A percentile compares a stretch with the other conserved stretches of the same genome.
Evolutionary conservation across 2,329 filamentous ascomycete genomes (phyloP).

Genomic region (Aureobasidium sp.): DNA sequence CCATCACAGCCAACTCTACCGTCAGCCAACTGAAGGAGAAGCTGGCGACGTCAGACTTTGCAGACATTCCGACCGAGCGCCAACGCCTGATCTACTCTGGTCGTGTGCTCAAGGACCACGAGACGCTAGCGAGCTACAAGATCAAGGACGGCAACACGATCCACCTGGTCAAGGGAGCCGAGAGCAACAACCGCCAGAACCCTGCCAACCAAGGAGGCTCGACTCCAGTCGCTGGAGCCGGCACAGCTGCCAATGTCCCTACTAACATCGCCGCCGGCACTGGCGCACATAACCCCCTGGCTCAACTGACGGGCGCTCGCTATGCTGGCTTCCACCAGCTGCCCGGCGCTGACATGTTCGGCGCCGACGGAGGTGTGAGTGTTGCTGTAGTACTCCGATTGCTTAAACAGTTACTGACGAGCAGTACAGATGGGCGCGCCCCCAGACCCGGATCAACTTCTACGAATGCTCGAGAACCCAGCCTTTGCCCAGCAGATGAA

Average conservation of each 20-base stretch:
- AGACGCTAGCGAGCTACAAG: slow-evolving; percentile 79
- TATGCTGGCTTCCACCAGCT: slow-evolving; percentile 90
- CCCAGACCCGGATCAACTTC: slow-evolving; percentile 70
- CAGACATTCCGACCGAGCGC: slow-evolving; percentile 78
- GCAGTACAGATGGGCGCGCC: slow-evolving; percentile 75
- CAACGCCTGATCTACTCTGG: slow-evolving; percentile 97
- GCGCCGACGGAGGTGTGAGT: slow-evolving; percentile 85
- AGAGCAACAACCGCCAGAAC: slow-evolving; percentile 66
- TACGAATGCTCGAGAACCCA: slow-evolving; percentile 81
- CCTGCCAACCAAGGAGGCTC: slow-evolving; percentile 44
- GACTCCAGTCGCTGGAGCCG: slow-evolving; percentile 32
- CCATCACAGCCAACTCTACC: slow-evolving; percentile 67
- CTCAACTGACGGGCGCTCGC: slow-evolving; percentile 82
- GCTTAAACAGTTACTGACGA: neutral
- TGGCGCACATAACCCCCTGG: slow-evolving; percentile 80
- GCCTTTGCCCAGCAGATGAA: slow-evolving; percentile 82
- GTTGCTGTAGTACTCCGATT: too few species aligned
- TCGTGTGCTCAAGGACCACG: slow-evolving; percentile 90
- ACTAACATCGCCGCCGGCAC: slow-evolving; percentile 71
- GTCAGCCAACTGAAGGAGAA: slow-evolving; percentile 85
- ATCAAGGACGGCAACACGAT: slow-evolving; percentile 94
- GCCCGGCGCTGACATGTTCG: slow-evolving; percentile 81
- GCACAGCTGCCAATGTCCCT: slow-evolving; percentile 54
- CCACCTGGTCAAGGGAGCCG: slow-evolving; percentile 92
- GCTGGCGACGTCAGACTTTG: slow-evolving; percentile 71